Evolutionary conservation across 768 basidiomycete genomes (phyloP), one percentile per base, ranked within the genome.

Genomic region (Boletus sensibilis): DNA sequence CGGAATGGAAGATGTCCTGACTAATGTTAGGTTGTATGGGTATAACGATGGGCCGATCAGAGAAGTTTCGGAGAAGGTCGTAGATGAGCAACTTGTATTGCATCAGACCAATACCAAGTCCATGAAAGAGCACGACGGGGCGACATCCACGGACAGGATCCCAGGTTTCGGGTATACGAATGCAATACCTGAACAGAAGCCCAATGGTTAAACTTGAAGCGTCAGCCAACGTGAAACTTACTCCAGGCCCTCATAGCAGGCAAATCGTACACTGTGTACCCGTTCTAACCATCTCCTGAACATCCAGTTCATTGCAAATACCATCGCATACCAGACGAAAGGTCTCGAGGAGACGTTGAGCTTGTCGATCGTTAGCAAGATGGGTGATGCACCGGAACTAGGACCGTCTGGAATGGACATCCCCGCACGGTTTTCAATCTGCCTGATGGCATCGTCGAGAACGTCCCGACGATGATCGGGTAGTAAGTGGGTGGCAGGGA

Each of bases 51-150:
- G 94, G 94, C 20, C 86, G 84, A 61, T 88, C 81, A 5, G 82
- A 72, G 49, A 88, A 78, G 5, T 74, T 66, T 37, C 75, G 72
- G 40, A 88, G 70, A 20, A 94, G 76, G 59, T 86, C 74, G 12
- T 74, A 71, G 51, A 94, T 73, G 57, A 90, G 73, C n/a, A 74
- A 59, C 40, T 80, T 74, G 67, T 94, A 91, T 64, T 90, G 88
- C 20, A 85, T 64, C 12, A 92, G 71, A 4, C 94, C 94, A 47
- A 95, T 79, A 11, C 94, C 94, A 2, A 98, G 82, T 4, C 95
- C 95, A 65, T 97, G 94, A 37, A 93, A 70, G 67, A 94, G 92
- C 16, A 97, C 79, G 37, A 95, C 72, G 0, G 94, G 94, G 40
- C 83, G 80, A 31, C 78, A 79, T 25, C 82, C 85, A 39, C 68